A percentile compares a stretch with the other conserved stretches of the same genome.
phyloP scores from a whole-genome alignment of 768 basidiomycete species.

The Leucosporidium scottii region DNA sequence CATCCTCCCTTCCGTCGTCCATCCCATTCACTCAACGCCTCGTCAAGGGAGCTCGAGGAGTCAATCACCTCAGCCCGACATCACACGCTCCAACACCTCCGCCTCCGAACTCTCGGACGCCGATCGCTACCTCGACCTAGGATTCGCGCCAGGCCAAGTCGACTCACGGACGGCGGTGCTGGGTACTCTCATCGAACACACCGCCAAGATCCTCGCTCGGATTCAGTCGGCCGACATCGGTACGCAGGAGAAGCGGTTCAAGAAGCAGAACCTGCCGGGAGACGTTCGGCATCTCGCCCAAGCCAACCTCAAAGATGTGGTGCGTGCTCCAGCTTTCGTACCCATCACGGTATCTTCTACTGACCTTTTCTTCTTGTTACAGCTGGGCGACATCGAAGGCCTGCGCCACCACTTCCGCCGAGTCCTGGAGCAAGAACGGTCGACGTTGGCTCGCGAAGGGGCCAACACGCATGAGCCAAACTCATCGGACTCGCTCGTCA shows the following conservation, averaged over 20 bases:
- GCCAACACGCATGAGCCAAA: neutral
- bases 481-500: conserved; percentile 40
- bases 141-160: neutral
- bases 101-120: conserved; percentile 12
- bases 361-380: neutral
- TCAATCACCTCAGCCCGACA: neutral
- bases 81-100: conserved; percentile 2
- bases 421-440: conserved; percentile 61
- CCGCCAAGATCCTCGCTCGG: conserved; percentile 57
- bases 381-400: conserved; percentile 52
- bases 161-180: conserved; percentile 38
- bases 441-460: conserved; percentile 44
- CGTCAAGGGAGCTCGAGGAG: neutral
- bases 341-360: neutral
- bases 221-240: conserved; percentile 71
- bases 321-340: conserved; percentile 40
- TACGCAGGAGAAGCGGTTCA: conserved; percentile 79
- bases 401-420: conserved; percentile 68
- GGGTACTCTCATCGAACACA: conserved; percentile 46
- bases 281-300: conserved; percentile 82
- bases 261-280: conserved; percentile 73
- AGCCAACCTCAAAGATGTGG: conserved; percentile 65
- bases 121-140: neutral
- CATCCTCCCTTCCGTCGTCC: neutral
- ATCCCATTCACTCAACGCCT: neutral